A percentile compares a stretch with the other conserved stretches of the same genome.
These are phyloP conservation scores for California macrophylla DNA, from an alignment of 441 rosid species.

Conservation along the genomic window DNA sequence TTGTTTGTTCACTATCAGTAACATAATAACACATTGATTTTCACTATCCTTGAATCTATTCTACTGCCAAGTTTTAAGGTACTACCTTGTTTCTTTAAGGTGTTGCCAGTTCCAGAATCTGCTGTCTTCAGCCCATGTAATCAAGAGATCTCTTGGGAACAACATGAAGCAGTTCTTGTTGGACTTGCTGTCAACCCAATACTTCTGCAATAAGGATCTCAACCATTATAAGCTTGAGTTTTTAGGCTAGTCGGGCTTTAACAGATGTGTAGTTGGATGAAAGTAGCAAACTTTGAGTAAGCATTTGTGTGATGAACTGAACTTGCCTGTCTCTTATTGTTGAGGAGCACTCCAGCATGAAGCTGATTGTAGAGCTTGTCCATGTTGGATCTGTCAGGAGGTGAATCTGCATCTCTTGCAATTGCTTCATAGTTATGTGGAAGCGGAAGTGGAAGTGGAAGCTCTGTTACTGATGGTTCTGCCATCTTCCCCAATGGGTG, in stretches of 20 bases:
- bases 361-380: slow-evolving; percentile 28
- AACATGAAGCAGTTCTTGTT: slow-evolving; percentile 53
- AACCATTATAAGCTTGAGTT: not conserved
- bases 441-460: slow-evolving; percentile 23
- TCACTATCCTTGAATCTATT: not conserved
- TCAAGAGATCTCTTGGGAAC: slow-evolving; percentile 42
- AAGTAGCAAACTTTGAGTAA: not conserved
- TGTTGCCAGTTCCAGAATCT: slow-evolving; percentile 47
- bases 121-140: slow-evolving; percentile 44
- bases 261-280: not conserved
- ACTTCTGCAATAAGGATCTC: slow-evolving; percentile 30
- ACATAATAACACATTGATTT: not conserved
- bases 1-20: not conserved
- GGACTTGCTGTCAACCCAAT: slow-evolving; percentile 42
- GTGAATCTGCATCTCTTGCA: slow-evolving; percentile 31
- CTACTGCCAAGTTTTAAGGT: not conserved
- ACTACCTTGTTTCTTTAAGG: slow-evolving; percentile 37
- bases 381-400: slow-evolving; percentile 22
- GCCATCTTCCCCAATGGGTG: not conserved
- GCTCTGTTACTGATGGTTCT: slow-evolving; percentile 9
- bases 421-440: slow-evolving; percentile 35
- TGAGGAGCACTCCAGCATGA: slow-evolving; percentile 37
- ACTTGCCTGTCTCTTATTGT: slow-evolving; percentile 30
- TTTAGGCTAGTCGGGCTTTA: no score
- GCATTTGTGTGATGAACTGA: not conserved